Percentiles rank a stretch among this genome's conserved stretches.
These are phyloP conservation scores for Sedum album DNA, from an alignment of 164 flowering plant genomes.

Conservation along the genomic window DNA sequence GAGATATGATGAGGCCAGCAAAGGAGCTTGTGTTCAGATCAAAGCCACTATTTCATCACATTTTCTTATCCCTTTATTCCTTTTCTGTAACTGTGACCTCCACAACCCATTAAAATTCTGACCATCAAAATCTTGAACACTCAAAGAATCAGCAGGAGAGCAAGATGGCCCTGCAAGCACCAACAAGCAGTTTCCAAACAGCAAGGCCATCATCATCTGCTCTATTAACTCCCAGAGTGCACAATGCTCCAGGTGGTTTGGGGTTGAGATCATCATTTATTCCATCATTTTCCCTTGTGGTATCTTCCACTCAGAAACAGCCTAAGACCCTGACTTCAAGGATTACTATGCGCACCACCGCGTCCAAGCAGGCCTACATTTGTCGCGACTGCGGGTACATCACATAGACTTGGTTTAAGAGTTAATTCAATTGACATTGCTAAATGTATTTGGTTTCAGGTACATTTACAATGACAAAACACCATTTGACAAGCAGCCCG, in stretches of 20 bases:
- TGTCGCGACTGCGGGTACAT: conserved; percentile 91
- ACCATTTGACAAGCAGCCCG: conserved; percentile 87
- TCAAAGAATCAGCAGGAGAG: neutral
- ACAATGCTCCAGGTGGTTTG: conserved; percentile 30
- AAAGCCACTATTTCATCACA: neutral
- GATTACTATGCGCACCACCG: conserved; percentile 59
- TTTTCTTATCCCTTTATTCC: conserved; percentile 21
- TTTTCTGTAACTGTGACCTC: neutral
- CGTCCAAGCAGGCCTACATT: conserved; percentile 82
- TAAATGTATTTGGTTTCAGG: conserved; percentile 29
- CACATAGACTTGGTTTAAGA: neutral
- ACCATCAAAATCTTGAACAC: conserved; percentile 1
- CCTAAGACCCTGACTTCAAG: conserved; percentile 26
- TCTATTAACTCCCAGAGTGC: conserved; percentile 15
- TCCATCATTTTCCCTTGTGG: conserved; percentile 38
- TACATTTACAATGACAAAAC: conserved; percentile 84
- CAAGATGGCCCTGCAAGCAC: conserved; percentile 40
- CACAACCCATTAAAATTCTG: neutral
- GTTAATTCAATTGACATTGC: neutral
- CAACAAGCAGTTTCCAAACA: conserved; percentile 20
- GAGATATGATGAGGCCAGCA: neutral
- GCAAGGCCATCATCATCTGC: conserved; percentile 12
- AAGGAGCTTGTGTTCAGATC: neutral
- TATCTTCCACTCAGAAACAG: conserved; percentile 21
- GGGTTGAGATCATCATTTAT: conserved; percentile 55